A percentile compares a stretch with the other conserved stretches of the same genome.
Conservation (phyloP, 345 rosid species). For the Aquilaria yunnanensis region DNA sequence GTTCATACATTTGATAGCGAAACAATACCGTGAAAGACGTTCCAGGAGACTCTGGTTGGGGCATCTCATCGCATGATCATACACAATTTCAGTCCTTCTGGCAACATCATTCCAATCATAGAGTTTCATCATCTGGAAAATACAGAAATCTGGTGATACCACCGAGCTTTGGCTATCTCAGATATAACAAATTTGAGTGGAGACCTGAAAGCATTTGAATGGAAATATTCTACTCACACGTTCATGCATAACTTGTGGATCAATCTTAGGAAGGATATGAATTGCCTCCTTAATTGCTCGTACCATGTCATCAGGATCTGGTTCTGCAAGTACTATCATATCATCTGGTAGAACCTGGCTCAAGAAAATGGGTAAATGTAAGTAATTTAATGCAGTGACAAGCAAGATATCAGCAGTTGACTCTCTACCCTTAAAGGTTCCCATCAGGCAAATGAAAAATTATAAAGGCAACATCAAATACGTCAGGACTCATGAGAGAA, state of each 20-base stretch:
- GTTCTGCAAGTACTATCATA: constrained; percentile 92
- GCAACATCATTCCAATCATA: constrained; percentile 98
- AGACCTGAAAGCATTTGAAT: background rate
- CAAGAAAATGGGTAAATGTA: constrained; percentile 1
- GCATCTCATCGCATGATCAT: constrained; percentile 66
- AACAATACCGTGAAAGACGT: constrained; percentile 55
- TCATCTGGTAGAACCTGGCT: constrained; percentile 90
- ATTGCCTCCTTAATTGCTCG: constrained; percentile 72
- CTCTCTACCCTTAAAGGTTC: background rate
- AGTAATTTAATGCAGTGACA: background rate
- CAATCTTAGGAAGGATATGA: constrained; percentile 69
- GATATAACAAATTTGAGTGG: constrained; percentile 1
- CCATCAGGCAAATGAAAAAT: background rate
- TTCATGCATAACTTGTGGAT: constrained; percentile 80
- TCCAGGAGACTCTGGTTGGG: constrained; percentile 55
- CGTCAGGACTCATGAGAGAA: too few relatives aligned
- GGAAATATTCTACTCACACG: constrained; percentile 41
- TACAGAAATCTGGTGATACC: background rate
- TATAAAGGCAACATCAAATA: too few relatives aligned
- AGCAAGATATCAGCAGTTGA: too few relatives aligned
- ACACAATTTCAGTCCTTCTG: constrained; percentile 86
- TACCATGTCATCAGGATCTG: constrained; percentile 95
- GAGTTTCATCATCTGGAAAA: constrained; percentile 62
- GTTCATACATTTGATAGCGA: background rate
- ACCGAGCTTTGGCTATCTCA: constrained; percentile 1